Evolutionary conservation across 73 alveolate species (phyloP).

Genomic region (Loxodes magnus): DNA sequence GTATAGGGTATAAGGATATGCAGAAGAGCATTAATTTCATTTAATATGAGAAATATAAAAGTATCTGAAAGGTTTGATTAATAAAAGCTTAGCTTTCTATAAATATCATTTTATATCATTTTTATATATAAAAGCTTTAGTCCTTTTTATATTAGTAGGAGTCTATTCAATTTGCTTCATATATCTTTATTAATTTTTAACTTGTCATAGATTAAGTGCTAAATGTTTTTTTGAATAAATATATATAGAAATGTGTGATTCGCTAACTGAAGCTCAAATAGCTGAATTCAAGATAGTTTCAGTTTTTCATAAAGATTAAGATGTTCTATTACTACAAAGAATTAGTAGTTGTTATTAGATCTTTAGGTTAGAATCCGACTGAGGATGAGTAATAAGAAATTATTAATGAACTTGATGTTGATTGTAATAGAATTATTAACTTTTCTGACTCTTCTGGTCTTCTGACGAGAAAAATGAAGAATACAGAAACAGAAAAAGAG

Average conservation of each 20-base stretch:
- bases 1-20: too few relatives aligned
- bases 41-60: too few relatives aligned
- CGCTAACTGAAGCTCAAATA: slow-evolving; percentile 74
- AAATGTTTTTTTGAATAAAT: too few relatives aligned
- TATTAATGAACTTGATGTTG: slow-evolving; percentile 93
- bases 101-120: too few relatives aligned
- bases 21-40: too few relatives aligned
- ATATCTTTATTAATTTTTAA: too few relatives aligned
- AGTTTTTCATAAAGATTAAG: slow-evolving; percentile 91
- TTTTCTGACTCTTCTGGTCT: slow-evolving; percentile 91
- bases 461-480: slow-evolving; percentile 97
- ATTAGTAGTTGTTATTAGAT: slow-evolving; percentile 91
- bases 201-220: too few relatives aligned
- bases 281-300: slow-evolving; percentile 94
- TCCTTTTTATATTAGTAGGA: too few relatives aligned
- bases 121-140: too few relatives aligned
- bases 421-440: slow-evolving; percentile 91
- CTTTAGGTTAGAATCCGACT: slow-evolving; percentile 91
- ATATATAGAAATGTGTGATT: slow-evolving; percentile 75
- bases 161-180: too few relatives aligned
- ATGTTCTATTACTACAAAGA: slow-evolving; percentile 91
- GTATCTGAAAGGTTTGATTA: too few relatives aligned
- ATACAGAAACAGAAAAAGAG: slow-evolving; percentile 96
- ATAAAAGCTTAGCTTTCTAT: too few relatives aligned
- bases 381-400: slow-evolving; percentile 78